phyloP scores from a whole-genome alignment of 495 filamentous ascomycete genomes.

The Monascus purpureus region DNA sequence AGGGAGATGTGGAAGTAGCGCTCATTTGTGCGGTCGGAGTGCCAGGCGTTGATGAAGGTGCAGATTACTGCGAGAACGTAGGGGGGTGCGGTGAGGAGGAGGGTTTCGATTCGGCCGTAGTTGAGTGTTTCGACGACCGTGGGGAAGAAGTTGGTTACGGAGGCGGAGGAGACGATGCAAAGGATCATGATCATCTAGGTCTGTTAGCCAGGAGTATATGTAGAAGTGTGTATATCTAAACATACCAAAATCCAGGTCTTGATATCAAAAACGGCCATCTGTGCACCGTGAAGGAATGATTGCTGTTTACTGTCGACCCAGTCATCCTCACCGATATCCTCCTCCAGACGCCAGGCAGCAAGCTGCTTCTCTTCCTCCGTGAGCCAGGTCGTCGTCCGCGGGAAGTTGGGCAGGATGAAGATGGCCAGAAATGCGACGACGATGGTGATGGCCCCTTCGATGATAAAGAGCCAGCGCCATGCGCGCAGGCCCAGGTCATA shows the following conservation, averaged over 20 bases:
- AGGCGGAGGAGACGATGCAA: slow-evolving; percentile 55
- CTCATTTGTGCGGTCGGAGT: slow-evolving; percentile 67
- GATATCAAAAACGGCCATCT: slow-evolving; percentile 54
- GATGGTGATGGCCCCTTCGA: slow-evolving; percentile 52
- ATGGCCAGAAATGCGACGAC: slow-evolving; percentile 36
- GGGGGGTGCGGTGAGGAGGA: slow-evolving; percentile 65
- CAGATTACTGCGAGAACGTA: slow-evolving; percentile 59
- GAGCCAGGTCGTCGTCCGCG: slow-evolving; percentile 62
- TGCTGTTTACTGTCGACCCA: slow-evolving; percentile 50
- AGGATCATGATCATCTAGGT: slow-evolving; percentile 49
- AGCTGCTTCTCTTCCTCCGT: slow-evolving; percentile 53
- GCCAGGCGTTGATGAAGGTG: slow-evolving; percentile 59
- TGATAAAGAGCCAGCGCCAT: slow-evolving; percentile 43
- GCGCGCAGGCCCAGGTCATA: slow-evolving; percentile 30
- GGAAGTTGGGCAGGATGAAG: slow-evolving; percentile 64
- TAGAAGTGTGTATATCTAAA: too few relatives aligned
- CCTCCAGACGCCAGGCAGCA: slow-evolving; percentile 55
- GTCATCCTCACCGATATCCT: slow-evolving; percentile 71
- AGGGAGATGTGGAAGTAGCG: slow-evolving; percentile 62
- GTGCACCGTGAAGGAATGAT: slow-evolving; percentile 51
- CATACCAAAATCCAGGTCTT: slow-evolving; percentile 48
- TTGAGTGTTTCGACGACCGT: slow-evolving; percentile 66
- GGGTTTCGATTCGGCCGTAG: slow-evolving; percentile 50
- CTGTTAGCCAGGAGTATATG: slow-evolving; percentile 5
- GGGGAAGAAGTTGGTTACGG: slow-evolving; percentile 84